Percentiles rank a stretch among this genome's conserved stretches.
These are phyloP conservation scores for Elsinoe australis DNA, from an alignment of 2,329 filamentous ascomycete species.

Conservation along the genomic window DNA sequence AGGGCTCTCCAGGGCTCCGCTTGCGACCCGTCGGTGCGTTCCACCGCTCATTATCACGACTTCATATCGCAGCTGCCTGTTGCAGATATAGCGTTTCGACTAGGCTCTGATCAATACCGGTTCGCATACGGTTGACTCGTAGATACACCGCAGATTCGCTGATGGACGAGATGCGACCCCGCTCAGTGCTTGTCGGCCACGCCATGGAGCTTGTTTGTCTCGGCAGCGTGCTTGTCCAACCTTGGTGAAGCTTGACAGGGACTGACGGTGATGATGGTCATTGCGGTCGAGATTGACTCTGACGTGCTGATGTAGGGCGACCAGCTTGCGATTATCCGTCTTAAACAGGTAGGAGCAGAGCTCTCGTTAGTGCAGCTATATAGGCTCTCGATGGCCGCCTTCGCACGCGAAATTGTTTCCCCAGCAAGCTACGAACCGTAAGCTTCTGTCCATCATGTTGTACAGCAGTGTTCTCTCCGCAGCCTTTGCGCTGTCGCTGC, in stretches of 20 bases:
- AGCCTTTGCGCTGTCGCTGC: constrained; percentile 15
- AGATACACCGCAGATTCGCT: not conserved
- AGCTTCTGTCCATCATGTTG: constrained; percentile 9
- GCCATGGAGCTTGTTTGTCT: constrained; percentile 6
- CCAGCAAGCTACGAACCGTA: too few relatives aligned
- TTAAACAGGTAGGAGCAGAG: constrained; percentile 4
- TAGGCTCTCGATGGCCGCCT: not conserved
- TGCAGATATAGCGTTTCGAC: not conserved
- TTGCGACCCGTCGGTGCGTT: not conserved
- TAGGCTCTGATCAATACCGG: not conserved
- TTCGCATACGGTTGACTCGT: not conserved
- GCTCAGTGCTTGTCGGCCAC: constrained; percentile 7
- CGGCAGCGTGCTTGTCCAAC: constrained; percentile 13
- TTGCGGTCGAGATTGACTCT: not conserved
- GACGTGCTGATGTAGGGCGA: not conserved
- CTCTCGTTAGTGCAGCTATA: not conserved
- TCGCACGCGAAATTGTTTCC: too few relatives aligned
- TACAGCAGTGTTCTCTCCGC: constrained; percentile 5
- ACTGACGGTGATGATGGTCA: constrained; percentile 19
- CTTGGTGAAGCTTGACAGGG: constrained; percentile 23
- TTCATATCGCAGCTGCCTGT: not conserved
- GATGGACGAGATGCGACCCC: not conserved
- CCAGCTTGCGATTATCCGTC: not conserved
- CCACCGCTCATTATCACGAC: not conserved
- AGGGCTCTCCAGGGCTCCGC: not conserved